Evolutionary conservation across 2,329 filamentous ascomycete genomes (phyloP), one percentile per base, ranked within the genome.

Genomic region (Aspergillus terreus): DNA sequence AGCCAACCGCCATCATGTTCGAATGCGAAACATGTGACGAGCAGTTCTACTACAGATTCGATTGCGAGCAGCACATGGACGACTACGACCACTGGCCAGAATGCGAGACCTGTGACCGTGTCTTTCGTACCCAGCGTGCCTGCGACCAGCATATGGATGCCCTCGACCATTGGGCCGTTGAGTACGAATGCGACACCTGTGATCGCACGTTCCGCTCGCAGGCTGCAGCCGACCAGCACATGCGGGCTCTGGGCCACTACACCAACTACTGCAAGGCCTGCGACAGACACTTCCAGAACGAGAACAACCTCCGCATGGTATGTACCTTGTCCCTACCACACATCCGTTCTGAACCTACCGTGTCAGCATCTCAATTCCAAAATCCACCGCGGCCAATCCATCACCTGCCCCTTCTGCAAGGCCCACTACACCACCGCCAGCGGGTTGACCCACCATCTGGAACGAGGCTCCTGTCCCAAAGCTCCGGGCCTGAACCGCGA

Each of bases 321-420:
- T 44, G 45, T 36, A 11, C 14, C 35, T 5, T 17, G 12, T 6
- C 21, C 6, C 7, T 9, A 4, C 27, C 10, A 10, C 27, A 30
- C 3, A 2, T 11, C 27, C 7, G 11, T 4, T 14, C 17, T 14
- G 4, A 23, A 15, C 11, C 17, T 17, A 17, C 17, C 23, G 36
- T 23, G 41, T 21, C 52, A 85, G 82, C 83, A 86, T 55, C 68
- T 81, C 2, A 78, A 78, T 23, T 84, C 81, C 0, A 68, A 68
- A 4, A 59, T 64, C 43, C 83, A 87, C 59, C 70, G 70, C 0
- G 76, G 76, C 49, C 52, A 44, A 0, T 63, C 63, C 2, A 63
- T 83, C 6, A 1, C 40, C 0, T 87, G 84, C 46, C 82, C 79
- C 0, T 85, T 82, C 59, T 87, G 84, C 66, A 61, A 70, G 33